Evolutionary conservation across 2,329 filamentous ascomycete genomes (phyloP).

Genomic region (Trichoderma cornu-damae): DNA sequence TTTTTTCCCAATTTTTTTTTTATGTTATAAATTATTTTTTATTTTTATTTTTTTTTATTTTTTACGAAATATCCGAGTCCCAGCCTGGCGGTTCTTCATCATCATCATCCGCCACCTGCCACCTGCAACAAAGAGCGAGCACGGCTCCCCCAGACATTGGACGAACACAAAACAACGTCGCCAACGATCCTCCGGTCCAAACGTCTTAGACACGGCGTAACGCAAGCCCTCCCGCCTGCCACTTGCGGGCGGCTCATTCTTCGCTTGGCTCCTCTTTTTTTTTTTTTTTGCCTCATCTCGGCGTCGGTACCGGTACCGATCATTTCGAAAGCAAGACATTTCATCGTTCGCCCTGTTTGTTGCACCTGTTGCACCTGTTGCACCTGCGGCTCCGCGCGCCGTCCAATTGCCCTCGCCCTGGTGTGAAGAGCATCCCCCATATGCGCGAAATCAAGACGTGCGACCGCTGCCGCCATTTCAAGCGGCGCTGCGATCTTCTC

Average conservation of each 20-base stretch:
- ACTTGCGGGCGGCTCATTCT: not conserved
- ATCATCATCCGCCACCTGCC: not conserved
- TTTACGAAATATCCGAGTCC: not conserved
- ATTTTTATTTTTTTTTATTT: too few species aligned
- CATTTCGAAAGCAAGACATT: slow-evolving; percentile 5
- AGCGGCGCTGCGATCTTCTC: slow-evolving; percentile 34
- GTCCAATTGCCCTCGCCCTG: not conserved
- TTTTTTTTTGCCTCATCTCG: not conserved
- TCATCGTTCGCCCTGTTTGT: not conserved
- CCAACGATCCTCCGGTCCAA: slow-evolving; percentile 1
- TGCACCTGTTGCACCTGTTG: slow-evolving; percentile 1
- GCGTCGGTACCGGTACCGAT: not conserved
- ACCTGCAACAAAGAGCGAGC: not conserved
- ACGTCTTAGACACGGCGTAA: slow-evolving; percentile 3
- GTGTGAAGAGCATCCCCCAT: slow-evolving; percentile 16
- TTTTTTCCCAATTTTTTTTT: too few species aligned
- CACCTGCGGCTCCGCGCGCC: not conserved
- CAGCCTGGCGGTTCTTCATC: slow-evolving; percentile 13
- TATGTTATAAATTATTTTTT: too few species aligned
- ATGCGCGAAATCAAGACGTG: slow-evolving; percentile 36
- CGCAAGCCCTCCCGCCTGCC: not conserved
- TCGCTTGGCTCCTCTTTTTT: not conserved
- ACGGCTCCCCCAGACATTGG: not conserved
- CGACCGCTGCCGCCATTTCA: slow-evolving; percentile 35
- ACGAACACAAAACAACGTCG: slow-evolving; percentile 1